Conservation (phyloP, 2,329 filamentous ascomycete species). For the Pleurostoma richardsiae region DNA sequence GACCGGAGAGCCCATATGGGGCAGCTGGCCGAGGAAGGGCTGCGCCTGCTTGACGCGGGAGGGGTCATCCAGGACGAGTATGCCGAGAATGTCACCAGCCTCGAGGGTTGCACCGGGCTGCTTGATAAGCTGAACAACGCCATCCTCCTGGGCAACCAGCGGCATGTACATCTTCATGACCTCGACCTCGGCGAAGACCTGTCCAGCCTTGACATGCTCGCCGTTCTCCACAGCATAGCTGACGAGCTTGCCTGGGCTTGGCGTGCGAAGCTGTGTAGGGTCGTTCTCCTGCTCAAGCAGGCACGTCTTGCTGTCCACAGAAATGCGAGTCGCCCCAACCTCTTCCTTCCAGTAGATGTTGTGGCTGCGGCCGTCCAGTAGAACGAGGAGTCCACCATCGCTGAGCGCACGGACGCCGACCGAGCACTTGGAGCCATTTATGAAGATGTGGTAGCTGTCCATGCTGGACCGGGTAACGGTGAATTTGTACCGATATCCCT, state of each 20-base stretch:
- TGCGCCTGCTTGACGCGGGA: slow-evolving; percentile 95
- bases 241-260: slow-evolving; percentile 94
- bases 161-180: slow-evolving; percentile 99
- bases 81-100: slow-evolving; percentile 97
- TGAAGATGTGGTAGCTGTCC: slow-evolving; percentile 96
- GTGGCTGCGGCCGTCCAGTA: slow-evolving; percentile 89
- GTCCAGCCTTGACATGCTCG: slow-evolving; percentile 84
- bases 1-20: slow-evolving; percentile 78
- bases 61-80: slow-evolving; percentile 90
- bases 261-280: slow-evolving; percentile 90
- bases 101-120: slow-evolving; percentile 97
- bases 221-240: slow-evolving; percentile 97
- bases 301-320: slow-evolving; percentile 97
- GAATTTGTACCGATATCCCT: slow-evolving; percentile 95
- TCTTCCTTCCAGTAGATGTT: slow-evolving; percentile 99
- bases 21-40: slow-evolving; percentile 87
- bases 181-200: slow-evolving; percentile 94
- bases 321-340: slow-evolving; percentile 89
- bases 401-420: slow-evolving; percentile 89
- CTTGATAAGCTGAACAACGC: slow-evolving; percentile 97
- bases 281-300: slow-evolving; percentile 98
- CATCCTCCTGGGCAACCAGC: slow-evolving; percentile 88
- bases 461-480: slow-evolving; percentile 87
- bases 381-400: slow-evolving; percentile 87
- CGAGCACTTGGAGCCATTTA: slow-evolving; percentile 95